Conservation (phyloP, 495 filamentous ascomycete species). For the Apiosordaria backusii region DNA sequence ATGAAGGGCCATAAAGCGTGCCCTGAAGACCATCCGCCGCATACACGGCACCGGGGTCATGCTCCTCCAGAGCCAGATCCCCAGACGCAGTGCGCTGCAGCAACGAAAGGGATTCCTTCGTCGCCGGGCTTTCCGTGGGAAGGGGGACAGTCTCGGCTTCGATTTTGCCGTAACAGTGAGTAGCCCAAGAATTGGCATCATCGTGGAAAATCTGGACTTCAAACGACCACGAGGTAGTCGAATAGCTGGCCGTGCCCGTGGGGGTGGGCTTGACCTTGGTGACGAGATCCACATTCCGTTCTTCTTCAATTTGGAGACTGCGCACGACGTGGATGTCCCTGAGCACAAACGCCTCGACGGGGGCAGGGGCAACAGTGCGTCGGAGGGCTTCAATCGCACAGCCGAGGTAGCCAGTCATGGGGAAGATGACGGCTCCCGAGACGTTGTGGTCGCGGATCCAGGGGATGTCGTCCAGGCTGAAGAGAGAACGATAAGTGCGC, state of each 20-base stretch:
- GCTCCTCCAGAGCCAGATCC: background rate
- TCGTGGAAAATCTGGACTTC: background rate
- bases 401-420: conserved; percentile 2
- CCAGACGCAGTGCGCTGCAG: background rate
- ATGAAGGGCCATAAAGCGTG: background rate
- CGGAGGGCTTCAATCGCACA: background rate
- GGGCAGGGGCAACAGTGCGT: background rate
- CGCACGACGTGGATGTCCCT: background rate
- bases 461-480: conserved; percentile 1
- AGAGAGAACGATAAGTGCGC: background rate
- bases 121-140: background rate
- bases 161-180: background rate
- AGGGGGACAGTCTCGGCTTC: background rate
- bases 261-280: background rate
- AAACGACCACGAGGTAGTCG: background rate
- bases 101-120: background rate
- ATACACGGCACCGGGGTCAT: background rate
- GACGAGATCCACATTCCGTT: background rate
- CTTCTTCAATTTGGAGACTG: background rate
- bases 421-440: background rate
- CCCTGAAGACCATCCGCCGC: background rate
- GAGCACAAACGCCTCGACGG: background rate
- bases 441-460: conserved; percentile 4
- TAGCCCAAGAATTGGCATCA: background rate
- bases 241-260: background rate